A percentile compares a stretch with the other conserved stretches of the same genome.
Conservation (phyloP, 2,329 filamentous ascomycete species). For the Ceratocystis destructans region DNA sequence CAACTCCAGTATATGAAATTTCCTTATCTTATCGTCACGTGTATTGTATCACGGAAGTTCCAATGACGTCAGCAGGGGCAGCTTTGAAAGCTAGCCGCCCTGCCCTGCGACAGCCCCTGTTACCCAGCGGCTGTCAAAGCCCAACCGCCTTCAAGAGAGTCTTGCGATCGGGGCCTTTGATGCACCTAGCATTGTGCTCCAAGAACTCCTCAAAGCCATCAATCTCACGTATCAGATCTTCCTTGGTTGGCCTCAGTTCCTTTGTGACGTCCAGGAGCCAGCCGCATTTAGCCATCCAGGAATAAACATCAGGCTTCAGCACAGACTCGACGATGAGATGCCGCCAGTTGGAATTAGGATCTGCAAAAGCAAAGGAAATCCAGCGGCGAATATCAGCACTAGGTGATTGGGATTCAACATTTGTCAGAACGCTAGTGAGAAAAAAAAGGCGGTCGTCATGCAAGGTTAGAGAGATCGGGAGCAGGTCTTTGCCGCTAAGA, state of each 20-base stretch:
- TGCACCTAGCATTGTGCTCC: background rate
- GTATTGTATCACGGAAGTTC: background rate
- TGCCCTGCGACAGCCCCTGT: background rate
- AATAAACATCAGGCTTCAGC: slow-evolving; percentile 8
- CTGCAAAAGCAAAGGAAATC: slow-evolving; percentile 16
- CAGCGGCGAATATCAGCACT: slow-evolving; percentile 14
- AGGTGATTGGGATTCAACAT: slow-evolving; percentile 49
- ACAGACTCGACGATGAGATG: slow-evolving; percentile 16
- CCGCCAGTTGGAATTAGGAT: slow-evolving; percentile 8
- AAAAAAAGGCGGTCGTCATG: slow-evolving; percentile 24
- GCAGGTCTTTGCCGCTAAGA: background rate
- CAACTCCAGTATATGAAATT: slow-evolving; percentile 6
- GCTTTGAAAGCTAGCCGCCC: background rate
- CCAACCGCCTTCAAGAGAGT: slow-evolving; percentile 7
- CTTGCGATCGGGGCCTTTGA: slow-evolving; percentile 9
- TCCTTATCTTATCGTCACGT: slow-evolving; percentile 18
- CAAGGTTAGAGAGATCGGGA: background rate
- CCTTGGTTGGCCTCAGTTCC: slow-evolving; percentile 1
- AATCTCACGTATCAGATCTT: slow-evolving; percentile 10
- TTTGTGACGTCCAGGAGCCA: slow-evolving; percentile 11
- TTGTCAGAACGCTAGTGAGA: slow-evolving; percentile 76
- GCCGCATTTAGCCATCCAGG: slow-evolving; percentile 7
- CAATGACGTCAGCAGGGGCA: slow-evolving; percentile 7
- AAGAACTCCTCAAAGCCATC: slow-evolving; percentile 11
- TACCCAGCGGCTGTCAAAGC: background rate